phyloP scores from a whole-genome alignment of 495 filamentous ascomycete genomes.

The Neurospora discreta region DNA sequence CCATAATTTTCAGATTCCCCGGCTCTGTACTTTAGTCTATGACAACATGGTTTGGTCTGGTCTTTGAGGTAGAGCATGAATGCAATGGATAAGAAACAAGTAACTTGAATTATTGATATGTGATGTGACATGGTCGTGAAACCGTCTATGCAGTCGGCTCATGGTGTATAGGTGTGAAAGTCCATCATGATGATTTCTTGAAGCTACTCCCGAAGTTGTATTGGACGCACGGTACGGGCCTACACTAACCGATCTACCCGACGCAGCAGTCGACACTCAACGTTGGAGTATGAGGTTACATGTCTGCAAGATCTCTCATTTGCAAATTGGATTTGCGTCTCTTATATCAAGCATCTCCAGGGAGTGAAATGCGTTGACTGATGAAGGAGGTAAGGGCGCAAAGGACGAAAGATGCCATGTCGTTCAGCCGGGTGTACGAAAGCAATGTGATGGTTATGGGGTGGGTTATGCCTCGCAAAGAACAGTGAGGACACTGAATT shows the following conservation, averaged over 20 bases:
- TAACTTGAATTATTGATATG: background rate
- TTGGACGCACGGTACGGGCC: background rate
- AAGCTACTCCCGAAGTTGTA: background rate
- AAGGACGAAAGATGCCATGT: background rate
- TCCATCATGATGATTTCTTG: background rate
- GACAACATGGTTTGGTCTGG: slow-evolving; percentile 11
- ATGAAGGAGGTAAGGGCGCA: background rate
- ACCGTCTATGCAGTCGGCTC: background rate
- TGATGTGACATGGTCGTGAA: background rate
- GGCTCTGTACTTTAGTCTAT: slow-evolving; percentile 21
- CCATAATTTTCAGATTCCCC: slow-evolving; percentile 11
- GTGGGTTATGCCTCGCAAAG: background rate
- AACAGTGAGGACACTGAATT: background rate
- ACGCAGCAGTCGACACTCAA: background rate
- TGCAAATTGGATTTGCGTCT: background rate
- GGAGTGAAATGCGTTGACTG: background rate
- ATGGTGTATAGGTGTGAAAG: background rate
- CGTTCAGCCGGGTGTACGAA: background rate
- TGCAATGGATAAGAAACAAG: slow-evolving; percentile 8
- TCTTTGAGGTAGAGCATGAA: slow-evolving; percentile 21
- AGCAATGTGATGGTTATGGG: background rate
- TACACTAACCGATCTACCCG: background rate
- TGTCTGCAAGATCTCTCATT: background rate
- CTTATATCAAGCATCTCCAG: background rate
- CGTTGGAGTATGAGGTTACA: background rate